These are phyloP conservation scores for Penicillium sp. DNA, from an alignment of 2,329 filamentous ascomycete species.

Conservation along the genomic window DNA sequence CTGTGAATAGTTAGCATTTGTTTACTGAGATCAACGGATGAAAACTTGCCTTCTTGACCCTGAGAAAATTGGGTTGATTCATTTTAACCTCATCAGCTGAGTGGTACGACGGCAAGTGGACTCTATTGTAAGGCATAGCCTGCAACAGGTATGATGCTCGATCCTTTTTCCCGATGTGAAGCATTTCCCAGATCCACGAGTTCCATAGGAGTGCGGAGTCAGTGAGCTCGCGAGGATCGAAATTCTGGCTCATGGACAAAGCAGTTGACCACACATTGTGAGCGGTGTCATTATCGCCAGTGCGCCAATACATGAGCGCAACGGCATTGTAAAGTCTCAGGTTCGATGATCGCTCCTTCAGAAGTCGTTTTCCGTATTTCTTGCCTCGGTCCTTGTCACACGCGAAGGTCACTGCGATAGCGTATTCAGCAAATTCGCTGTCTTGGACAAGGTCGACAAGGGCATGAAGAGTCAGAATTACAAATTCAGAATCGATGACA, in stretches of 20 bases:
- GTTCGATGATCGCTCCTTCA: slow-evolving; percentile 67
- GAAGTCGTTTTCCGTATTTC: slow-evolving; percentile 68
- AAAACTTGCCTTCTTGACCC: slow-evolving; percentile 39
- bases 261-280: slow-evolving; percentile 66
- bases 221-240: slow-evolving; percentile 34
- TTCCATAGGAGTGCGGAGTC: slow-evolving; percentile 54
- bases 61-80: slow-evolving; percentile 38
- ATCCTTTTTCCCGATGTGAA: slow-evolving; percentile 45
- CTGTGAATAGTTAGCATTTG: slow-evolving; percentile 53
- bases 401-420: slow-evolving; percentile 63
- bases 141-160: slow-evolving; percentile 41
- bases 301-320: slow-evolving; percentile 65
- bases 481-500: slow-evolving; percentile 46
- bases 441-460: slow-evolving; percentile 50
- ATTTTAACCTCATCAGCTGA: slow-evolving; percentile 14
- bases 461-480: slow-evolving; percentile 56
- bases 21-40: background rate
- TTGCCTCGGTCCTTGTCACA: slow-evolving; percentile 57
- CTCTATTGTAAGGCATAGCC: slow-evolving; percentile 37
- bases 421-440: slow-evolving; percentile 63
- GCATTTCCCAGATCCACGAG: slow-evolving; percentile 66
- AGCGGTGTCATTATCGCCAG: slow-evolving; percentile 58
- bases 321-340: slow-evolving; percentile 75
- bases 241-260: slow-evolving; percentile 54
- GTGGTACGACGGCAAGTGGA: slow-evolving; percentile 33